Evolutionary conservation across 1,284 basidiomycete genomes (phyloP), one percentile per base, ranked within the genome.

Genomic region (Cystobasidium sp.): DNA sequence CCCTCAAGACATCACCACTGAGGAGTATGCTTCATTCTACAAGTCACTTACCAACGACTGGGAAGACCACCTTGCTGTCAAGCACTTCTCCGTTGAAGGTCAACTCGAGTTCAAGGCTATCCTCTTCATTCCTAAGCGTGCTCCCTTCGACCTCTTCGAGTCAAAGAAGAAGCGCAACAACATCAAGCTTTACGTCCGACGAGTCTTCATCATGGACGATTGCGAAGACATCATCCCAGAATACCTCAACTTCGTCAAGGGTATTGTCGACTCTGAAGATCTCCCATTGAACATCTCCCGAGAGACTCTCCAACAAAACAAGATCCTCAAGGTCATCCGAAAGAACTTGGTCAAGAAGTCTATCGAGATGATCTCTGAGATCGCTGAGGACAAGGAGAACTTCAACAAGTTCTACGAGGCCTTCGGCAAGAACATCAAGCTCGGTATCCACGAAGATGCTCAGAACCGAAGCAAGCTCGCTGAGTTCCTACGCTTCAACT

Each of bases 101-200:
- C 96, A 99, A 84, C 94, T 99, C 81, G 97, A 97, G 85, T 99
- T 99, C 90, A 98, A 98, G 90, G 95, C 96, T 44, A 95, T 99
- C 83, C 90, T 99, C 81, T 99, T 88, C 86, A 86, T 96, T 76
- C 96, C 96, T 80, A 98, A 97, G 86, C 91, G 94, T 77, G 94
- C 94, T 58, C 94, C 96, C 72, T 99, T 99, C 84, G 97, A 99
- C 83, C 90, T 99, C 84, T 99, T 99, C 85, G 97, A 99, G 88
- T 93, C 92, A 80, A 99, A 99, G 92, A 99, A 99, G 92, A 99
- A 99, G 90, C 93, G 96, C 82, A 98, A 98, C 89, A 99, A 98
- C 91, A 98, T 99, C 88, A 99, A 99, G 88, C 94, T 99, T 84
- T 99, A 99, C 84, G 97, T 99, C 80, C 94, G 97, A 86, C 94